Evolutionary conservation across 2,329 filamentous ascomycete genomes (phyloP).

Genomic region (Pyrenophora tritici-repentis): DNA sequence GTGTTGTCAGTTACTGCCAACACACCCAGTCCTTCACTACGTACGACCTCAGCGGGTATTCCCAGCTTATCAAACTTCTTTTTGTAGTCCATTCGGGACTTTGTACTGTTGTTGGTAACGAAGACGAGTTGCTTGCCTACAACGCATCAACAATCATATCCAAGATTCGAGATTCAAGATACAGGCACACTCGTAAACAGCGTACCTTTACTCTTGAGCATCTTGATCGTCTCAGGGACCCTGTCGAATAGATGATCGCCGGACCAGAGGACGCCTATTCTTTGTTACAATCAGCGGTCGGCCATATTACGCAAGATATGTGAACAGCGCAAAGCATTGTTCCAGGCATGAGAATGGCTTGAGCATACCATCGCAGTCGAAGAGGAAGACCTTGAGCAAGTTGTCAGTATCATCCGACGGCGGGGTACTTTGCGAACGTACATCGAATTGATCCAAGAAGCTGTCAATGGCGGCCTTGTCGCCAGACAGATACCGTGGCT

Average conservation of each 20-base stretch:
- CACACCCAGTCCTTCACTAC: slow-evolving; percentile 13
- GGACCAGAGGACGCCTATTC: slow-evolving; percentile 90
- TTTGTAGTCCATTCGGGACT: slow-evolving; percentile 88
- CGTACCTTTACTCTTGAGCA: slow-evolving; percentile 79
- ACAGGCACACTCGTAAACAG: background rate
- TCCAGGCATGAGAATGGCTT: slow-evolving; percentile 13
- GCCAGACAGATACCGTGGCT: slow-evolving; percentile 72
- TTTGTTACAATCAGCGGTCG: slow-evolving; percentile 49
- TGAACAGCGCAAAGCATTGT: background rate
- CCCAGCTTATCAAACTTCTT: slow-evolving; percentile 84
- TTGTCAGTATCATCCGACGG: slow-evolving; percentile 23
- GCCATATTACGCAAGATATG: background rate
- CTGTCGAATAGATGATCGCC: slow-evolving; percentile 88
- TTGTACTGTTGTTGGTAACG: slow-evolving; percentile 98
- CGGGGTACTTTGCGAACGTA: slow-evolving; percentile 55
- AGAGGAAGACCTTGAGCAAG: slow-evolving; percentile 75
- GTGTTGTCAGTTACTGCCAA: slow-evolving; percentile 5
- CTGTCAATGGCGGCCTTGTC: slow-evolving; percentile 75
- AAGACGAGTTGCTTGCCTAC: slow-evolving; percentile 90
- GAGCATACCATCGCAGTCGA: slow-evolving; percentile 89
- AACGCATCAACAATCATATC: background rate
- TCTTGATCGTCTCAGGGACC: slow-evolving; percentile 80
- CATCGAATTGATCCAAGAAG: slow-evolving; percentile 91
- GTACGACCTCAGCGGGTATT: slow-evolving; percentile 72
- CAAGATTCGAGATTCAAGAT: no score